These are phyloP conservation scores for Hydrangea macrophylla DNA, from an alignment of 148 eudicot species.

Conservation along the genomic window DNA sequence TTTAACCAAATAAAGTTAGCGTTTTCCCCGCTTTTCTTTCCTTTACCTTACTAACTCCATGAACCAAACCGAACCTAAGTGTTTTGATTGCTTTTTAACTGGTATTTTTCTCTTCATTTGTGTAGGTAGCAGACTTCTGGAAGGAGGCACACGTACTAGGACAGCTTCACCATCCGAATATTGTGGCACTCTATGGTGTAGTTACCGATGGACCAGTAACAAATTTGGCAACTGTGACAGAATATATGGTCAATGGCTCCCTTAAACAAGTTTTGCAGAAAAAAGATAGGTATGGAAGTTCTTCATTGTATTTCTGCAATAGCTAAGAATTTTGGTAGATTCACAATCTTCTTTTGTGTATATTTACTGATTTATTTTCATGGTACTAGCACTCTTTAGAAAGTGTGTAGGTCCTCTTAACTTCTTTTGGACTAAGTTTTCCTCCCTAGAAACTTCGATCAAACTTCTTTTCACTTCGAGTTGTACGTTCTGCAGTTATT, in stretches of 20 bases:
- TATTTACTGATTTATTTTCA: neutral
- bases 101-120: neutral
- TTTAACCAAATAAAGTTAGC: no score
- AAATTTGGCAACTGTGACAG: slow-evolving; percentile 42
- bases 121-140: slow-evolving; percentile 45
- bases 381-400: neutral
- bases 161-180: slow-evolving; percentile 43
- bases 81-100: no score
- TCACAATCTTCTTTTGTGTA: neutral
- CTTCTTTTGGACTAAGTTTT: no score
- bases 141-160: slow-evolving; percentile 47
- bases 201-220: slow-evolving; percentile 40
- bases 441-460: neutral
- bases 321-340: neutral
- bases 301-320: neutral
- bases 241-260: slow-evolving; percentile 47
- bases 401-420: no score
- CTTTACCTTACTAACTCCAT: neutral
- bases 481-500: neutral
- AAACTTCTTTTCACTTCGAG: neutral
- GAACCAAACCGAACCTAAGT: no score
- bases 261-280: slow-evolving; percentile 38
- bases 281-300: slow-evolving; percentile 34
- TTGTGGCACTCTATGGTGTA: slow-evolving; percentile 45
- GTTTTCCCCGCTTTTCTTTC: neutral